A percentile compares a stretch with the other conserved stretches of the same genome.
Conservation (phyloP, 805 yeast genomes). For the Maudiozyma bulderi region DNA sequence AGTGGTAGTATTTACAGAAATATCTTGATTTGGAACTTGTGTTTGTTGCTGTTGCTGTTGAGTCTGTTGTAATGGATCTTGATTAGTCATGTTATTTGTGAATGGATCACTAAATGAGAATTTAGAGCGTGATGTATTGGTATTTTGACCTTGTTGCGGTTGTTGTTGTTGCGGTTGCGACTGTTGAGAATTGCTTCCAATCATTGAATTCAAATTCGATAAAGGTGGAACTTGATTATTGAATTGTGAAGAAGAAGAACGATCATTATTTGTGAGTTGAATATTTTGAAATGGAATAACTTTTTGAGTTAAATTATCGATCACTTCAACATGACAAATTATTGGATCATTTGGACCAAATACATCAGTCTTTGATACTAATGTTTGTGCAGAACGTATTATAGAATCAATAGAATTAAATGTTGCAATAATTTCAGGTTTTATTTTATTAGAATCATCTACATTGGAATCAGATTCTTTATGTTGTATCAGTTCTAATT, state of each 20-base stretch:
- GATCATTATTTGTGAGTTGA: background rate
- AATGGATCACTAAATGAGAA: constrained; percentile 63
- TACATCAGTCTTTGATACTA: constrained; percentile 33
- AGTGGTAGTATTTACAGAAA: constrained; percentile 8
- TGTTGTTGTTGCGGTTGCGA: background rate
- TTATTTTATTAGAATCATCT: constrained; percentile 5
- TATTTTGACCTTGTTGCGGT: constrained; percentile 11
- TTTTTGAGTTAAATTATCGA: constrained; percentile 29
- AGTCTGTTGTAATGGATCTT: constrained; percentile 4
- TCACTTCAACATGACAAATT: constrained; percentile 33
- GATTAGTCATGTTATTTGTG: constrained; percentile 21
- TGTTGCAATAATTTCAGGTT: constrained; percentile 32
- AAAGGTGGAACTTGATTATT: background rate
- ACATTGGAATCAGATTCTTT: background rate
- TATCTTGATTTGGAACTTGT: constrained; percentile 2
- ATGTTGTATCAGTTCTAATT: constrained; percentile 32
- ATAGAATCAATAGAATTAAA: constrained; percentile 39
- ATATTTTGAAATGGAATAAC: constrained; percentile 15
- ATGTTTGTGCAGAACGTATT: constrained; percentile 32
- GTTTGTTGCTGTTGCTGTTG: background rate
- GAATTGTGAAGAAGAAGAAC: background rate
- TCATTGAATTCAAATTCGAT: background rate
- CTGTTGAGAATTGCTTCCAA: constrained; percentile 2
- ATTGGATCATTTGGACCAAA: constrained; percentile 42
- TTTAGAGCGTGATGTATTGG: constrained; percentile 56